Evolutionary conservation across 1,284 basidiomycete species (phyloP), one percentile per base, ranked within the genome.

Genomic region (Gymnopus androsaceus): DNA sequence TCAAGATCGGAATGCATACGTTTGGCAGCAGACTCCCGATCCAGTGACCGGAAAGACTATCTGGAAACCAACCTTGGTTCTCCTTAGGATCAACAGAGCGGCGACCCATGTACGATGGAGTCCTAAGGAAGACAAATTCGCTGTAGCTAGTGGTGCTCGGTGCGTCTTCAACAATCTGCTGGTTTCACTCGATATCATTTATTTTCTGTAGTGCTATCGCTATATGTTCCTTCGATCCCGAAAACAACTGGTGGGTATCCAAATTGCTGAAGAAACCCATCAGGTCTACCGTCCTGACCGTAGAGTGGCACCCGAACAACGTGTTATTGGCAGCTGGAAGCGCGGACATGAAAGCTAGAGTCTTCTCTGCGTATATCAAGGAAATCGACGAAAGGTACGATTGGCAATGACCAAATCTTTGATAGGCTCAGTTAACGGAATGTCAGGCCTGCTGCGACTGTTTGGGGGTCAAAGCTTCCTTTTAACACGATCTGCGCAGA

Each of bases 231-330:
- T 98, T 96, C 69, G 95, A 98, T 69, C 81, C 91, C 23, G 95
- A 98, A 76, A 96, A 94, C 76, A 93, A 99, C 72, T 99, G 97
- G 97, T 99, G 97, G 97, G 94, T 98, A 2, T 90, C 95, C 19
- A 95, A 94, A 72, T 91, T 94, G 66, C 79, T 99, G 73, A 99
- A 99, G 87, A 98, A 98, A 73, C 97, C 97, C 12, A 87, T 97
- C 58, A 77, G 92, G 61, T 93, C 91, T 12, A 99, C 97, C 0
- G 95, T 99, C 6, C 81, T 98, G 27, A 86, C 89, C 9, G 76
- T 54, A 14, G 52, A 54, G 11, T 54, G 52, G 52, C 52, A 54
- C 40, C 52, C 52, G n/a, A 54, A 54, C 36, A 54, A 54, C 23
- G 52, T 54, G n/a, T 66, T 71, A 92, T 78, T 93, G 90, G 68